Conservation (phyloP, 345 rosid genomes). For the Triadica sebifera region DNA sequence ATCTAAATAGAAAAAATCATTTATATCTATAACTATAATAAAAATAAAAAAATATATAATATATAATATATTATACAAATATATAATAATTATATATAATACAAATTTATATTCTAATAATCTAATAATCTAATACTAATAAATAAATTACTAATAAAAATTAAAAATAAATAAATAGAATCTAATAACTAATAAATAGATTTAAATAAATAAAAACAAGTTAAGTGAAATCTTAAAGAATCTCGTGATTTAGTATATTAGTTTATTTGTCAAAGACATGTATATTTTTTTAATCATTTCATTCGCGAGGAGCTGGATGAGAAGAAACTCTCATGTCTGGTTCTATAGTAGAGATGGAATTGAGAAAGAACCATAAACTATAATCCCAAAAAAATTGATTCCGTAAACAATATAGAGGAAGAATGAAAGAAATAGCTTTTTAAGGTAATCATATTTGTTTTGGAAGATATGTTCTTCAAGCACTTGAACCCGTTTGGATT, state of each 20-base stretch:
- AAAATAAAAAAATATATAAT: too few relatives aligned
- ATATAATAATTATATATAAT: too few relatives aligned
- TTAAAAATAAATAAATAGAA: too few relatives aligned
- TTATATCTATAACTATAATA: too few relatives aligned
- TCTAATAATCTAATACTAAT: too few relatives aligned
- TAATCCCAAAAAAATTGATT: background rate
- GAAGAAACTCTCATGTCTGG: background rate
- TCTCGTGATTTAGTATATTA: background rate
- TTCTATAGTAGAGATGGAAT: background rate
- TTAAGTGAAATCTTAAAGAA: background rate
- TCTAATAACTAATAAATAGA: too few relatives aligned
- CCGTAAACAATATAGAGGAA: background rate
- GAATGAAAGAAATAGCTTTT: background rate
- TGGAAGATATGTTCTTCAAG: background rate
- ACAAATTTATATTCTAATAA: too few relatives aligned
- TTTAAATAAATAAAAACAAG: too few relatives aligned
- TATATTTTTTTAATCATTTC: background rate
- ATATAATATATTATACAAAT: too few relatives aligned
- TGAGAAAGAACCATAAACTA: background rate
- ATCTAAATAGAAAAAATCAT: too few relatives aligned
- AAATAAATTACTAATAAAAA: too few relatives aligned
- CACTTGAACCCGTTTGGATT: background rate
- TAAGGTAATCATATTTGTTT: slow-evolving; percentile 2
- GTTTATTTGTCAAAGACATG: background rate
- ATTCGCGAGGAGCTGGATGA: background rate